Evolutionary conservation across 495 filamentous ascomycete species (phyloP), one percentile per base, ranked within the genome.

Genomic region (Xylaria telfairii): DNA sequence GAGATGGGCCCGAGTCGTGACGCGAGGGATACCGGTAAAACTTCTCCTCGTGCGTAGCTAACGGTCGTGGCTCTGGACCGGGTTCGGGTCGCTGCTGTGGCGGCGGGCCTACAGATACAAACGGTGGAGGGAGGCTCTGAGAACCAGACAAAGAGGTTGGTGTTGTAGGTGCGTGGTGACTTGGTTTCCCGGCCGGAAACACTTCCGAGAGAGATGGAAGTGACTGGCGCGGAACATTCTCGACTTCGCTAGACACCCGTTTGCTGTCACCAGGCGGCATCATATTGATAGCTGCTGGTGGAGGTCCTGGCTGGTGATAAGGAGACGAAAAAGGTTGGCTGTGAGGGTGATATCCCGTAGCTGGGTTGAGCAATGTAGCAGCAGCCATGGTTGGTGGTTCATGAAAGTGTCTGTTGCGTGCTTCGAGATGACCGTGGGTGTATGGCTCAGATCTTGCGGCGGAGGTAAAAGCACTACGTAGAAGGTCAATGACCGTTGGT

Each of bases 131-230:
- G 24, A 79, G 71, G 37, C 47, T 77, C 28, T 76, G 75, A 59
- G 73, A 64, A 39, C 71, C 64, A 30, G 70, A 63, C 26, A 77
- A 69, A 8, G 72, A 63, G 32, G 76, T 77, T 46, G 78, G 79
- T 32, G 79, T 75, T 13, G 77, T 76, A 30, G 80, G 78, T 15
- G 81, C 74, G 53, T 80, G 83, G 19, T 77, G 72, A 46, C 67
- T 73, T 5, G 77, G 74, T 61, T 83, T 84, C 4, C 77, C 73
- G 39, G 75, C 78, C 1, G 81, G 78, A 46, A 86, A 81, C 7
- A 85, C 83, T 61, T 86, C 84, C n/a, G 80, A 81, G 65, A 86
- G 78, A 32, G 84, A 85, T 2, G 84, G 84, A 56, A 86, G 74
- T 9, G 84, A 86, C 71, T 86, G 83, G 24, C 84, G 77, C 54